phyloP scores from a whole-genome alignment of 1,284 basidiomycete species.

The Vanrija sp. region DNA sequence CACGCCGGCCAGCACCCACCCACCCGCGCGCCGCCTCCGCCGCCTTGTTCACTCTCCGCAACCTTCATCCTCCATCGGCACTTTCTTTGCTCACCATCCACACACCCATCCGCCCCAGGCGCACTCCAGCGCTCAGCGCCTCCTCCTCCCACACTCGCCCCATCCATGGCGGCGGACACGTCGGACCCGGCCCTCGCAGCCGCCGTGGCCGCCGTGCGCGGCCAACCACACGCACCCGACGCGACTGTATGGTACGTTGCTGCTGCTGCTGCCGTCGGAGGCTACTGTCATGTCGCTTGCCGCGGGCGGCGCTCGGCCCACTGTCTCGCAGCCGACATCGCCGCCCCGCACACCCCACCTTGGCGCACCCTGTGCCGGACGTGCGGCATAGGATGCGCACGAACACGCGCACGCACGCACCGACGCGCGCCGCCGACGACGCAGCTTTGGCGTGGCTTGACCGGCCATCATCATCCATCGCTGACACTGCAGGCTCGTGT shows the following conservation, averaged over 20 bases:
- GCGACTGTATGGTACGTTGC: slow-evolving; percentile 26
- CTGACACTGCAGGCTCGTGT: not conserved
- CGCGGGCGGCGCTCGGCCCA: no score
- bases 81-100: not conserved
- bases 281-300: no score
- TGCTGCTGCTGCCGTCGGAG: no score
- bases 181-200: slow-evolving; percentile 28
- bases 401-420: not conserved
- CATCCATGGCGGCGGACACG: slow-evolving; percentile 35
- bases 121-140: not conserved
- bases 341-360: no score
- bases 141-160: not conserved
- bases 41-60: not conserved
- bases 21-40: not conserved
- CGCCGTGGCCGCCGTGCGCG: slow-evolving; percentile 20
- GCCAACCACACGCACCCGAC: slow-evolving; percentile 6
- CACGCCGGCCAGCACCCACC: not conserved
- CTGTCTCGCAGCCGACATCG: no score
- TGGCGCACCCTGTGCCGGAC: not conserved
- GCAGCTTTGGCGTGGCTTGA: no score
- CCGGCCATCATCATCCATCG: not conserved
- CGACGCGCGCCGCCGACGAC: not conserved
- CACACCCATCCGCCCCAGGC: not conserved
- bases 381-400: not conserved
- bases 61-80: not conserved